Evolutionary conservation across 2,329 filamentous ascomycete species (phyloP), one percentile per base, ranked within the genome.

Genomic region (Microsporum ferrugineum): DNA sequence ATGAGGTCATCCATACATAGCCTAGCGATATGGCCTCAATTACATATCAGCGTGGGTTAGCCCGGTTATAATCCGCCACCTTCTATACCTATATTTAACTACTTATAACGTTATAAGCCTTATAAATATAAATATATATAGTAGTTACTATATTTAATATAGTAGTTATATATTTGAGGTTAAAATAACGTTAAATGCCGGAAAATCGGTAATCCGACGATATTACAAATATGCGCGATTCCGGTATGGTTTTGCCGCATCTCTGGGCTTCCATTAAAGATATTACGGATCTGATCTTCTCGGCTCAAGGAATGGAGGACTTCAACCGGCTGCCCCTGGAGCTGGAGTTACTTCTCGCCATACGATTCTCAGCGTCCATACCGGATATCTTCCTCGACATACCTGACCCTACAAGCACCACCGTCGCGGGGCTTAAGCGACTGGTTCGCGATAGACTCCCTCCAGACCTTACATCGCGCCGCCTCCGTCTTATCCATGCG

Each of bases 351-450:
- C 85, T 88, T 69, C 80, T 97, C 53, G 92, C 89, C 41, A 86
- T 97, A 72, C 91, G 92, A 73, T 97, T 99, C 82, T 90, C 90
- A 59, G 86, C 87, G 63, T 86, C 89, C 0, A 82, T 92, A 61
- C 87, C 90, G 14, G 94, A 97, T 72, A 82, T 96, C 43, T 82
- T 87, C 45, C 82, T 97, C 63, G 85, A 89, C 68, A 84, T 97
- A 69, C 73, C 84, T 57, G 77, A 80, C 4, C 89, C 91, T 0
- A 74, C 79, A 56, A 79, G 80, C 36, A 91, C 87, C 8, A 89
- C 89, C 47, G 83, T 89, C 60, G 82, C 90, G 60, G 84, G 87
- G 1, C 82, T 97, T 61, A 96, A 95, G 74, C 86, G 88, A 68
- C 80, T 88, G 58, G 89, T 97, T 70, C 90, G 94, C 66, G 74